Evolutionary conservation across 108 stramenopile species (phyloP).

Genomic region (Chaetoceros tenuissimus): DNA sequence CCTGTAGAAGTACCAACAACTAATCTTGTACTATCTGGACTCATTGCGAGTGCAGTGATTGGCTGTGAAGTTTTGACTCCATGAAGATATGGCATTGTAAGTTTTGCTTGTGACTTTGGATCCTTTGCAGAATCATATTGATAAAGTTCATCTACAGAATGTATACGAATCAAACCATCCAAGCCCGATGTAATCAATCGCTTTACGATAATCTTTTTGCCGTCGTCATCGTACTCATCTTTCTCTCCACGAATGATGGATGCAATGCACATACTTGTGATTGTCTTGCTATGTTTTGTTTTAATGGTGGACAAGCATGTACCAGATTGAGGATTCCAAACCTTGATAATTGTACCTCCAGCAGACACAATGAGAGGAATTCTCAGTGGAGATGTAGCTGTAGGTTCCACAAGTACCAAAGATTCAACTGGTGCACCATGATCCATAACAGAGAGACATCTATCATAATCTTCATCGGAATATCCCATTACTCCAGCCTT

Average conservation of each 20-base stretch:
- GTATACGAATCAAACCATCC: constrained; percentile 67
- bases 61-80: constrained; percentile 48
- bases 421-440: constrained; percentile 82
- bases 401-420: constrained; percentile 40
- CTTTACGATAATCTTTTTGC: constrained; percentile 15
- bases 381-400: constrained; percentile 14
- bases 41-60: constrained; percentile 51
- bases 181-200: constrained; percentile 61
- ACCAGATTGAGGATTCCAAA: constrained; percentile 73
- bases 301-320: constrained; percentile 37
- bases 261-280: constrained; percentile 53
- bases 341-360: constrained; percentile 68
- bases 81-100: constrained; percentile 47
- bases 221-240: constrained; percentile 23
- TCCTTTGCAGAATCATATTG: neutral
- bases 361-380: constrained; percentile 62
- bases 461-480: constrained; percentile 16
- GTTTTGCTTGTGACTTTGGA: constrained; percentile 7
- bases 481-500: neutral
- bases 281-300: constrained; percentile 78
- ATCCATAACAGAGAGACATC: constrained; percentile 53
- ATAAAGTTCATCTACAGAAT: constrained; percentile 35
- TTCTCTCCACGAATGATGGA: constrained; percentile 10
- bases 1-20: constrained; percentile 68
- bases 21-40: constrained; percentile 41